A percentile compares a stretch with the other conserved stretches of the same genome.
Conservation (phyloP, 768 basidiomycete species). For the Psilocybe sp. region DNA sequence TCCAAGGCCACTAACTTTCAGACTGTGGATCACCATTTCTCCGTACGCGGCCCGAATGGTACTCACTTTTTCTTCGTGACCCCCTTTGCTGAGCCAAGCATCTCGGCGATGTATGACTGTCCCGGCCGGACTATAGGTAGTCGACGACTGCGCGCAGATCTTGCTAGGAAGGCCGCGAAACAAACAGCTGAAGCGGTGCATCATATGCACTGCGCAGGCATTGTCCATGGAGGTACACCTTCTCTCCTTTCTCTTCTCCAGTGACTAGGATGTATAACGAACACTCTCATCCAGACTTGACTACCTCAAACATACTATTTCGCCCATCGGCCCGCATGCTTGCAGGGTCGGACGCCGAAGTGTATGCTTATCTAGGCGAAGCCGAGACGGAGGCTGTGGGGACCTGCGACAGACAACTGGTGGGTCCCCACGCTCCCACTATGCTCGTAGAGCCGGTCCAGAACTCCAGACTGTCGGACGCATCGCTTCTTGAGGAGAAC, state of each 20-base stretch:
- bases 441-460: constrained; percentile 28
- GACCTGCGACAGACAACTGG: constrained; percentile 19
- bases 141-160: constrained; percentile 28
- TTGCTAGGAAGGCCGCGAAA: constrained; percentile 33
- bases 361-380: constrained; percentile 28
- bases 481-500: constrained; percentile 29
- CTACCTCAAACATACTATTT: constrained; percentile 37
- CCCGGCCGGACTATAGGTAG: constrained; percentile 27
- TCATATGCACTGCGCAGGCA: constrained; percentile 28
- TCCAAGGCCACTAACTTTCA: constrained; percentile 25
- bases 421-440: constrained; percentile 25
- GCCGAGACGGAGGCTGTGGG: constrained; percentile 29
- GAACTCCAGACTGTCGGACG: constrained; percentile 13
- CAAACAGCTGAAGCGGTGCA: constrained; percentile 22
- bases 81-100: constrained; percentile 41
- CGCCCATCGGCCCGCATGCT: constrained; percentile 19
- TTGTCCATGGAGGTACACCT: constrained; percentile 34
- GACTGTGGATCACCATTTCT: constrained; percentile 41
- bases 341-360: constrained; percentile 30
- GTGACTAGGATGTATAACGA: neutral
- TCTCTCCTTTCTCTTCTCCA: neutral
- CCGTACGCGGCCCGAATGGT: constrained; percentile 46
- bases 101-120: constrained; percentile 27
- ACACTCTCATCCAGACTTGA: constrained; percentile 29
- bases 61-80: constrained; percentile 47